Conservation (phyloP, 805 yeast genomes). For the Hanseniaspora nectarophila region DNA sequence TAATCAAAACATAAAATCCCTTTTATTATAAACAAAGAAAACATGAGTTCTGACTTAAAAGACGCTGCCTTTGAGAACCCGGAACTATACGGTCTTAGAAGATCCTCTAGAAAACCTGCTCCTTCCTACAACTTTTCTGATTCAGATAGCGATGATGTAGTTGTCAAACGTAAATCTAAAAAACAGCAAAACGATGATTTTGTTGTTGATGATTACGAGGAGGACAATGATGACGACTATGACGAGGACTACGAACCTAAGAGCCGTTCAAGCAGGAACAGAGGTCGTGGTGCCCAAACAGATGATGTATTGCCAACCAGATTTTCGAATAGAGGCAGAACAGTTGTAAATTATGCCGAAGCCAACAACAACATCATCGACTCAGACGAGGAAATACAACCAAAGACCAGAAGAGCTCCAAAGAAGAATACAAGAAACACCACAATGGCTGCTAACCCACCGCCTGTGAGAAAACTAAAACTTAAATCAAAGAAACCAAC, state of each 20-base stretch:
- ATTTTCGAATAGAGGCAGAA: slow-evolving; percentile 58
- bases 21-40: neutral
- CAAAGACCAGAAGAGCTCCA: neutral
- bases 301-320: slow-evolving; percentile 44
- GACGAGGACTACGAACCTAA: slow-evolving; percentile 21
- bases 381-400: slow-evolving; percentile 34
- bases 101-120: slow-evolving; percentile 48
- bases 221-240: slow-evolving; percentile 18
- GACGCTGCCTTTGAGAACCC: slow-evolving; percentile 57
- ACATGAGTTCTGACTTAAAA: slow-evolving; percentile 27
- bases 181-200: slow-evolving; percentile 21
- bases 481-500: neutral
- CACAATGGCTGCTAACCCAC: slow-evolving; percentile 6
- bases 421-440: slow-evolving; percentile 16
- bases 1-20: neutral
- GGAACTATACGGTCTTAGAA: slow-evolving; percentile 70
- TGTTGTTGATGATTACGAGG: slow-evolving; percentile 21
- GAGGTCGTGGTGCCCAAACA: slow-evolving; percentile 15
- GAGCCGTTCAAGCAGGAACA: slow-evolving; percentile 19
- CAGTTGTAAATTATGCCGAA: slow-evolving; percentile 46
- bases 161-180: slow-evolving; percentile 15
- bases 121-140: slow-evolving; percentile 8
- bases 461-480: slow-evolving; percentile 3
- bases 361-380: slow-evolving; percentile 20
- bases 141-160: slow-evolving; percentile 22